Conservation (phyloP, 441 rosid genomes). For the Euphorbia schlechtendalii region DNA sequence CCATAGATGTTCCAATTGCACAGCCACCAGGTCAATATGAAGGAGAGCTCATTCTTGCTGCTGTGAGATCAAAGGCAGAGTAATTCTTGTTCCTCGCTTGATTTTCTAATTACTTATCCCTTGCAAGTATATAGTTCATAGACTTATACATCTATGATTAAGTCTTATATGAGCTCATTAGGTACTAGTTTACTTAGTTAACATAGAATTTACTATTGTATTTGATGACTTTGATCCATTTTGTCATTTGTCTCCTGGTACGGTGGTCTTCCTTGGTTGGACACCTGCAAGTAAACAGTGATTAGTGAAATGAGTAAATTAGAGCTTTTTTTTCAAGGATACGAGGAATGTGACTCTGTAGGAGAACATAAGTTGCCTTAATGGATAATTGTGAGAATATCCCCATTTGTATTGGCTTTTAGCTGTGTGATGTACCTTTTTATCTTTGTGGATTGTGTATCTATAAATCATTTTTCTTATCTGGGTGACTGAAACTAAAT, state of each 20-base stretch:
- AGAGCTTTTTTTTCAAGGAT: too few species aligned
- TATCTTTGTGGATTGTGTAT: too few species aligned
- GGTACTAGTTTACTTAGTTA: neutral
- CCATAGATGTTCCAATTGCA: slow-evolving; percentile 76
- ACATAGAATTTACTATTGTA: neutral
- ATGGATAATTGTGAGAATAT: too few species aligned
- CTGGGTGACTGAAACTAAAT: neutral
- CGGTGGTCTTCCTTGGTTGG: too few species aligned
- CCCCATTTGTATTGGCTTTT: too few species aligned
- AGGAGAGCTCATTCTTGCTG: slow-evolving; percentile 75
- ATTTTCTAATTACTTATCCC: neutral
- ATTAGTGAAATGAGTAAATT: too few species aligned
- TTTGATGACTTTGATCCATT: neutral
- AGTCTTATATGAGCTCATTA: neutral
- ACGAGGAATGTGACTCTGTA: too few species aligned
- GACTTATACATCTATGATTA: neutral
- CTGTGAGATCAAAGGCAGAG: slow-evolving; percentile 58
- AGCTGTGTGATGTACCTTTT: too few species aligned
- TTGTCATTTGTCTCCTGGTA: neutral
- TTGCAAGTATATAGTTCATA: slow-evolving; percentile 2
- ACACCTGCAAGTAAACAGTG: too few species aligned
- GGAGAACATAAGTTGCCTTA: too few species aligned
- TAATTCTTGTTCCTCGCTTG: slow-evolving; percentile 23
- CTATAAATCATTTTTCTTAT: too few species aligned
- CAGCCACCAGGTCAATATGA: slow-evolving; percentile 89